Percentiles rank a stretch among this genome's conserved stretches.
Evolutionary conservation across 768 basidiomycete species (phyloP).

Genomic region (Antrodiella citrinella): DNA sequence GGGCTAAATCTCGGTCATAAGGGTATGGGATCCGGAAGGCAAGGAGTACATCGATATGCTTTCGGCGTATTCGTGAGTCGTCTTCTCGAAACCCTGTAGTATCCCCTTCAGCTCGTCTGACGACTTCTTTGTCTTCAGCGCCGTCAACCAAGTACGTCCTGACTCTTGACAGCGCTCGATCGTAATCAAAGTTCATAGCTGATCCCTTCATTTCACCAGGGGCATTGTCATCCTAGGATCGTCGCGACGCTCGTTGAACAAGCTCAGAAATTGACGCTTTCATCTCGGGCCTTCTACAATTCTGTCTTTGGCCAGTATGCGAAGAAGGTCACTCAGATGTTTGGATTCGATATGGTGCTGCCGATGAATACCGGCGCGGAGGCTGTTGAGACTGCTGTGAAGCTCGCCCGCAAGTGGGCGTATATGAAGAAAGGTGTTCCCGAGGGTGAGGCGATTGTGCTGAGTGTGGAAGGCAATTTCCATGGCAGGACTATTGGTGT

Average conservation of each 20-base stretch:
- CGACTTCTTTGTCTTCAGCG: constrained; percentile 32
- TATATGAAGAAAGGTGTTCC: constrained; percentile 80
- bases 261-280: constrained; percentile 84
- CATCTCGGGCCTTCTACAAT: constrained; percentile 95
- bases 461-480: constrained; percentile 88
- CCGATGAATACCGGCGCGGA: constrained; percentile 99
- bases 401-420: constrained; percentile 95
- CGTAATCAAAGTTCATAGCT: background rate
- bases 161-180: background rate
- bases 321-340: constrained; percentile 71
- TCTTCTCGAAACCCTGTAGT: constrained; percentile 3
- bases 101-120: too few species aligned
- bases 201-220: constrained; percentile 31
- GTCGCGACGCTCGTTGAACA: constrained; percentile 76
- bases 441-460: constrained; percentile 76
- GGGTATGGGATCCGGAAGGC: constrained; percentile 93
- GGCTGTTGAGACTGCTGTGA: constrained; percentile 95
- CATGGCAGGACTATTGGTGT: constrained; percentile 90
- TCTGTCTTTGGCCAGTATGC: constrained; percentile 88
- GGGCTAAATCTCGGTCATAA: constrained; percentile 19
- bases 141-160: constrained; percentile 73
- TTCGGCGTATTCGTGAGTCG: constrained; percentile 86
- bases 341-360: constrained; percentile 91
- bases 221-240: constrained; percentile 90
- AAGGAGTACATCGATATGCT: constrained; percentile 97